Evolutionary conservation across 345 rosid genomes (phyloP), one percentile per base, ranked within the genome.

Genomic region (Combretum micranthum): DNA sequence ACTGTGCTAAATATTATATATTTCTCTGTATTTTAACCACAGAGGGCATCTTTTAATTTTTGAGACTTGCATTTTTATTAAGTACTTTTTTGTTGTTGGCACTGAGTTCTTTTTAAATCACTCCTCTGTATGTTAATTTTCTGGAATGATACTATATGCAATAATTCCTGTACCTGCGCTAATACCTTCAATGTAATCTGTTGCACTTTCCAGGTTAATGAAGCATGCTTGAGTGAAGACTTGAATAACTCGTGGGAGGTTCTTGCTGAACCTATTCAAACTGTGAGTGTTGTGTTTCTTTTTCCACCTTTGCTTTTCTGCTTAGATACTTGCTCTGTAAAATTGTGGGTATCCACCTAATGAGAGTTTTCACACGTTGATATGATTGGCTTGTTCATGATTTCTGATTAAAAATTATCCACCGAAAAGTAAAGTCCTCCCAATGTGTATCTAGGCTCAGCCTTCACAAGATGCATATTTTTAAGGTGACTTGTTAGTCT

Each of bases 261-360:
- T 69, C 99, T 94, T 46, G 97, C 97, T 42, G 99, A 94, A 69
- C 96, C 95, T 19, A 82, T 90, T 56, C 97, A 90, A 64, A 94
- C 95, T 54, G 97, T 93, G 82, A 49, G 75, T 57, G 32, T 60
- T 70, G 59, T 47, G 2, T 25, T 54, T 69, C 45, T 14, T 44
- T 2, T 51, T 11, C 39, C 10, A 1, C 39, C 39, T 11, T 32
- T 7, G 10, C 5, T 32, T 32, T 32, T 32, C 39, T 32, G 39
- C 39, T 32, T 32, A 5, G 39, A 7, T 32, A 32, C 39, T 32
- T 32, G 1, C 10, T 4, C 10, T 1, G 5, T 4, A 32, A 32
- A 32, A 32, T 32, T 32, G 39, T 32, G 8, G 39, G 39, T 7
- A 32, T 32, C 39, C 39, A 32, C 9, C 39, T 32, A 7, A 32